These are phyloP conservation scores for Pseudogymnoascus sp. DNA, from an alignment of 2,329 filamentous ascomycete species.

Conservation along the genomic window DNA sequence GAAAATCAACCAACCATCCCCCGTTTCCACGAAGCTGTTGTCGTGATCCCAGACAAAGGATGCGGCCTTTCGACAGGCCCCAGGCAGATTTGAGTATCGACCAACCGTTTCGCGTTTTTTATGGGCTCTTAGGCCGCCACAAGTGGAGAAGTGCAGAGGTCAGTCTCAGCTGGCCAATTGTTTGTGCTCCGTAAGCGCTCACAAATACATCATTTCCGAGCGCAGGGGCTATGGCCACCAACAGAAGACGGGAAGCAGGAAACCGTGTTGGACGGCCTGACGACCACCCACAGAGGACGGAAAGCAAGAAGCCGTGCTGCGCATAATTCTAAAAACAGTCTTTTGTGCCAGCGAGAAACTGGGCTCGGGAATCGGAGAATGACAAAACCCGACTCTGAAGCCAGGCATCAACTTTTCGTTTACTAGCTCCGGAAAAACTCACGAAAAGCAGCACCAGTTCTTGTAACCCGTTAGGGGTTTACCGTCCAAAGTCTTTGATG, in stretches of 20 bases:
- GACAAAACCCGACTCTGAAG: background rate
- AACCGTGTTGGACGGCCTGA: background rate
- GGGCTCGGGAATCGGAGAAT: background rate
- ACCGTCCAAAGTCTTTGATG: conserved; percentile 16
- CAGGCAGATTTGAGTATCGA: too few species aligned
- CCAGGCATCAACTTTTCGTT: background rate
- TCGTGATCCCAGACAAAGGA: too few species aligned
- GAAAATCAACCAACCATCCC: too few species aligned
- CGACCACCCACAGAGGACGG: background rate
- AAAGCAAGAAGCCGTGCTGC: background rate
- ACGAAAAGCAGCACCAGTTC: background rate
- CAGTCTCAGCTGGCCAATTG: background rate
- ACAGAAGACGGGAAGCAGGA: background rate
- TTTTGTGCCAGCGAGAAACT: background rate
- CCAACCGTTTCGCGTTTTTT: too few species aligned
- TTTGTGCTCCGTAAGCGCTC: background rate
- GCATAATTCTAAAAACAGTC: background rate
- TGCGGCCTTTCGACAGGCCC: too few species aligned
- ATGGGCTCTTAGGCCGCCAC: too few species aligned
- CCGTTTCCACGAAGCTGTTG: too few species aligned
- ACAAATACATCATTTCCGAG: background rate
- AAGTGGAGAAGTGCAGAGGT: too few species aligned
- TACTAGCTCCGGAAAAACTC: background rate
- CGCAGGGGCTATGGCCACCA: background rate
- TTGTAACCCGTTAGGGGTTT: background rate